phyloP scores from a whole-genome alignment of 768 basidiomycete species.

The Pilatotrama ljubarskyi region DNA sequence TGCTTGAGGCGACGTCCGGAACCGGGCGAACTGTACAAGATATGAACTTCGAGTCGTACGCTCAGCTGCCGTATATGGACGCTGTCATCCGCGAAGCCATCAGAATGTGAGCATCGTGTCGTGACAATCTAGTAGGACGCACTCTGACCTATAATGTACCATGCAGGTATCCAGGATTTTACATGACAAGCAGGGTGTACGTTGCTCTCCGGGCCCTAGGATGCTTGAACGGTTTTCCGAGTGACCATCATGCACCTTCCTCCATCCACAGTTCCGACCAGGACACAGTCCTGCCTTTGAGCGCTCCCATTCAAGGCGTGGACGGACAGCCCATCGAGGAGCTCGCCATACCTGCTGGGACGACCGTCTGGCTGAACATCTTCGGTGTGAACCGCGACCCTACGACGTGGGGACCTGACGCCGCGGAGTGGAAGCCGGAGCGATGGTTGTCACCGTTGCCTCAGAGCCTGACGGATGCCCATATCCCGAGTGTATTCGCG shows the following conservation, averaged over 20 bases:
- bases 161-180: conserved; percentile 2
- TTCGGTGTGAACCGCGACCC: conserved; percentile 1
- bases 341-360: conserved; percentile 1
- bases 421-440: conserved; percentile 13
- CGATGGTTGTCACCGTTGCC: conserved; percentile 14
- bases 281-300: conserved; percentile 11
- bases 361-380: conserved; percentile 6
- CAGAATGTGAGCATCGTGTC: not conserved
- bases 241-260: too few relatives aligned
- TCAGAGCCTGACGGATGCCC: conserved; percentile 4
- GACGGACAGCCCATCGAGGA: not conserved
- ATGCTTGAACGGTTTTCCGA: too few relatives aligned
- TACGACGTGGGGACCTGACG: conserved; percentile 11
- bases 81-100: conserved; percentile 14
- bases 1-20: not conserved
- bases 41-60: conserved; percentile 5
- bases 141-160: not conserved
- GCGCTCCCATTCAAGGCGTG: not conserved
- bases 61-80: conserved; percentile 7
- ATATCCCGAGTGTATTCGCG: conserved; percentile 5
- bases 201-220: not conserved
- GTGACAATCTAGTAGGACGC: too few relatives aligned
- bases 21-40: not conserved
- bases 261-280: not conserved
- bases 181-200: conserved; percentile 1